Conservation (phyloP, 192 early-diverging fungal species). For the Umbelopsis sp. region DNA sequence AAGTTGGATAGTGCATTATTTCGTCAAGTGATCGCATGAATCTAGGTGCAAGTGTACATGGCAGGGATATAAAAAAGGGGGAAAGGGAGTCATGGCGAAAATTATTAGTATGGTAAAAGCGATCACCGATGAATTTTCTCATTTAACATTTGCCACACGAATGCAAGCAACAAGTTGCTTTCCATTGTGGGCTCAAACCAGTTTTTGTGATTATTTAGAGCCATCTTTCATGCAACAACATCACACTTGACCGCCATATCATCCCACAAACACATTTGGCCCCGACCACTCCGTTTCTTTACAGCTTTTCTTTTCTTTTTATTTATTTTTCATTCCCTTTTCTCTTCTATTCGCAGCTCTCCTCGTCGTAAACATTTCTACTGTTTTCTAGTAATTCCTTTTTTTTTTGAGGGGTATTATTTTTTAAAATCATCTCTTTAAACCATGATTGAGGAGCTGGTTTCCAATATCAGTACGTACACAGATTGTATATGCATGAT, state of each 20-base stretch:
- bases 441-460: constrained; percentile 10
- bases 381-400: neutral
- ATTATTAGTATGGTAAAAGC: neutral
- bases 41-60: too few species aligned
- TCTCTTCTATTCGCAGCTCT: neutral
- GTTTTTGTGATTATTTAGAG: neutral
- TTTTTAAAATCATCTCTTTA: neutral
- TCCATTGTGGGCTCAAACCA: neutral
- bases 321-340: neutral
- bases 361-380: neutral
- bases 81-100: neutral
- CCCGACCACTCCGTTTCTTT: too few species aligned
- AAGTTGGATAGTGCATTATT: too few species aligned
- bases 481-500: neutral
- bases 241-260: neutral
- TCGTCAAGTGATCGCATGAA: too few species aligned
- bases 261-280: too few species aligned
- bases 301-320: neutral
- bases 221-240: neutral
- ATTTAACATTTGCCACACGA: neutral
- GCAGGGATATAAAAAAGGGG: neutral
- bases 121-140: neutral
- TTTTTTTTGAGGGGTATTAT: neutral
- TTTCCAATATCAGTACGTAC: constrained; percentile 9
- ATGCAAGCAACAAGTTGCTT: neutral